Evolutionary conservation across 352 stramenopile genomes (phyloP).

Genomic region (Phytophthora idaei): DNA sequence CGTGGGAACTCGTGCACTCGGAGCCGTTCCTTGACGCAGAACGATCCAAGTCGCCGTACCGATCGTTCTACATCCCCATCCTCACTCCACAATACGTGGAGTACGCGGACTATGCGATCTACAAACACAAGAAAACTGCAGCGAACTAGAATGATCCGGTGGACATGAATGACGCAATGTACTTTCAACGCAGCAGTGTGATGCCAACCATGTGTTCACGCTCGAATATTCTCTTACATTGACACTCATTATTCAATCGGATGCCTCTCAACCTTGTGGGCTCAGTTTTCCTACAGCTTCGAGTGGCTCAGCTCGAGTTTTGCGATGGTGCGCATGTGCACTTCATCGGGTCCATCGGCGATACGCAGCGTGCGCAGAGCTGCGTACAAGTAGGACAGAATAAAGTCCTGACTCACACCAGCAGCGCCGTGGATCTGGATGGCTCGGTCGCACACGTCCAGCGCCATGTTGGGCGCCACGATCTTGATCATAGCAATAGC

Average conservation of each 20-base stretch:
- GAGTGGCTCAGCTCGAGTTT: constrained; percentile 89
- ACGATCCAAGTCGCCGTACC: constrained; percentile 62
- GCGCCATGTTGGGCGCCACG: constrained; percentile 91
- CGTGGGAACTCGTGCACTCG: constrained; percentile 59
- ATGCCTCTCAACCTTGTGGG: background rate
- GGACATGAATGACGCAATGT: too few species aligned
- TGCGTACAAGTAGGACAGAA: constrained; percentile 92
- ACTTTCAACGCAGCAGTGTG: too few species aligned
- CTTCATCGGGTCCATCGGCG: constrained; percentile 96
- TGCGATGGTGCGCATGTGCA: constrained; percentile 96
- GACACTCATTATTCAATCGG: constrained; percentile 20
- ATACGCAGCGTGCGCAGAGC: constrained; percentile 93
- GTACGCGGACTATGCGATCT: constrained; percentile 70
- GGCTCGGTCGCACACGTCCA: constrained; percentile 90
- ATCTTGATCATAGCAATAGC: constrained; percentile 98
- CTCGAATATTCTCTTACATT: constrained; percentile 12
- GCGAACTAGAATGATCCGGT: too few species aligned
- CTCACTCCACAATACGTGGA: constrained; percentile 58
- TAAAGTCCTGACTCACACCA: constrained; percentile 93
- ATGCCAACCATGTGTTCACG: too few species aligned
- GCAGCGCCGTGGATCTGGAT: constrained; percentile 85
- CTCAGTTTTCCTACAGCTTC: constrained; percentile 38
- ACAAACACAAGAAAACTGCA: constrained; percentile 51
- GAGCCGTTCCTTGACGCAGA: constrained; percentile 71
- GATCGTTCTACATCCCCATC: constrained; percentile 81